A percentile compares a stretch with the other conserved stretches of the same genome.
Conservation (phyloP, 1,284 basidiomycete species). For the Cutaneotrichosporon spelunceum region DNA sequence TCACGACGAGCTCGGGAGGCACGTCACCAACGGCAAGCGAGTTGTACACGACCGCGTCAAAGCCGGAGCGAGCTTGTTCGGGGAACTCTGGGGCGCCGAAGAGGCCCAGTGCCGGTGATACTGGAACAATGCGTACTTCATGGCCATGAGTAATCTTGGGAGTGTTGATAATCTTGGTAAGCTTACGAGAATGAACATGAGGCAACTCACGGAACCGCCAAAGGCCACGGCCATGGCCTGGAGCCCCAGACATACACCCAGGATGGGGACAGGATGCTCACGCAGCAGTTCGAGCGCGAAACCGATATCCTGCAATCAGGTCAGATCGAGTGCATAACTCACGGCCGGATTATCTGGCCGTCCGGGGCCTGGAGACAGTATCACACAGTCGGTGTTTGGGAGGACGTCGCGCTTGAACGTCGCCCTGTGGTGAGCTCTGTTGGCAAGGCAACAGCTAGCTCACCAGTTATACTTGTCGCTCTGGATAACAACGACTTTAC, state of each 20-base stretch:
- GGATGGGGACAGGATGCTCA: constrained; percentile 42
- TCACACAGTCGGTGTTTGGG: constrained; percentile 50
- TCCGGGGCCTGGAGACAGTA: constrained; percentile 52
- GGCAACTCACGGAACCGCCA: constrained; percentile 60
- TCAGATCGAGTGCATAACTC: constrained; percentile 6
- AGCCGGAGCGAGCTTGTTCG: constrained; percentile 39
- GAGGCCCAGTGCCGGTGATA: constrained; percentile 30
- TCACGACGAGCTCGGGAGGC: constrained; percentile 53
- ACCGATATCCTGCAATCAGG: constrained; percentile 45
- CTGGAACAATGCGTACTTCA: constrained; percentile 59
- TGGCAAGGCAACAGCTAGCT: constrained; percentile 7
- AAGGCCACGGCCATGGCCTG: constrained; percentile 80
- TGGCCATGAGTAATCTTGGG: constrained; percentile 65
- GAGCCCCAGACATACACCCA: constrained; percentile 78
- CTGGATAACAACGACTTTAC: constrained; percentile 51
- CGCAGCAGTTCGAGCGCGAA: constrained; percentile 48
- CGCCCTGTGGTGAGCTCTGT: constrained; percentile 32
- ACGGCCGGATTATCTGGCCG: constrained; percentile 45
- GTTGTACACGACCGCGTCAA: constrained; percentile 78
- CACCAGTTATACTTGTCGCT: constrained; percentile 50
- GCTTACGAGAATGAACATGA: constrained; percentile 52
- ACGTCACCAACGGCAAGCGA: constrained; percentile 55
- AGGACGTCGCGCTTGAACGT: constrained; percentile 43
- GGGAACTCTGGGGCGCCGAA: constrained; percentile 38
- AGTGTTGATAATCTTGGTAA: constrained; percentile 47